Conservation (phyloP, 1,284 basidiomycete species). For the Marasmius sp. region DNA sequence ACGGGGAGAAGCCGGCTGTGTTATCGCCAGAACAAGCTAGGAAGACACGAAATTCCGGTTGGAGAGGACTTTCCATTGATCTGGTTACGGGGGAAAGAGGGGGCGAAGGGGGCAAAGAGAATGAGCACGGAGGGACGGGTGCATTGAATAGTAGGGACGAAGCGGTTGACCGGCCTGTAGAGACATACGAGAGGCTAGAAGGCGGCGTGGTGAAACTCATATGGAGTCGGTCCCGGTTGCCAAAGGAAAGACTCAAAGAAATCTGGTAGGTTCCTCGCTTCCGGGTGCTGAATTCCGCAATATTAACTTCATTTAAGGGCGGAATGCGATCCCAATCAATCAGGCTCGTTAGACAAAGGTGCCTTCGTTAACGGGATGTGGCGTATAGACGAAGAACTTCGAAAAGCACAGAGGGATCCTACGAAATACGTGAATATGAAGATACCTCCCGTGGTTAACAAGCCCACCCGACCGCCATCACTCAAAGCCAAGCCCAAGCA, state of each 20-base stretch:
- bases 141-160: slow-evolving; percentile 22
- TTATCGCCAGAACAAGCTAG: slow-evolving; percentile 40
- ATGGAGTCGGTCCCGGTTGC: slow-evolving; percentile 64
- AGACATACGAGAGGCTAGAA: slow-evolving; percentile 48
- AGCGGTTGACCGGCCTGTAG: slow-evolving; percentile 34
- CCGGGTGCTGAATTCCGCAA: slow-evolving; percentile 3
- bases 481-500: background rate
- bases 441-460: background rate
- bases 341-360: slow-evolving; percentile 61
- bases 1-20: slow-evolving; percentile 27
- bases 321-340: slow-evolving; percentile 59
- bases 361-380: slow-evolving; percentile 78
- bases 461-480: background rate
- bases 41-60: slow-evolving; percentile 60
- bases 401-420: slow-evolving; percentile 51
- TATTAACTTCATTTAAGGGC: slow-evolving; percentile 40
- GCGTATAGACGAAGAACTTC: slow-evolving; percentile 82
- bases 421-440: background rate
- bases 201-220: slow-evolving; percentile 57
- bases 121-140: slow-evolving; percentile 1
- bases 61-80: slow-evolving; percentile 77
- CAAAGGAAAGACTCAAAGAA: slow-evolving; percentile 47
- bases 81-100: slow-evolving; percentile 50
- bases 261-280: slow-evolving; percentile 55
- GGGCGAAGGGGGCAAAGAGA: slow-evolving; percentile 11